These are phyloP conservation scores for Bondarzewia mesenterica DNA, from an alignment of 1,284 basidiomycete species.

Conservation along the genomic window DNA sequence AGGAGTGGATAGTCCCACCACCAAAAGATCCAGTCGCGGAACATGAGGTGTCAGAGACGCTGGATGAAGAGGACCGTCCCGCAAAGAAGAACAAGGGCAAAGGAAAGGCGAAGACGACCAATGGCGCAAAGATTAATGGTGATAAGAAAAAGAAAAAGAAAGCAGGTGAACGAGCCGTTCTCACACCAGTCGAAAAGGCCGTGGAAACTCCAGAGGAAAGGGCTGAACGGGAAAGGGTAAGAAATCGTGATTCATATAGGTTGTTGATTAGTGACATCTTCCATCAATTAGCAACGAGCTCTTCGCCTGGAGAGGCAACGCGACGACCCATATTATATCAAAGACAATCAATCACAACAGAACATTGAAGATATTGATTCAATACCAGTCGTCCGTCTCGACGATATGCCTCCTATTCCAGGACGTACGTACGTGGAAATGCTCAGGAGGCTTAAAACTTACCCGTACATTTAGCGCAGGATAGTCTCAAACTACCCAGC, in stretches of 20 bases:
- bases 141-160: slow-evolving; percentile 38
- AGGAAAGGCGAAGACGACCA: slow-evolving; percentile 24
- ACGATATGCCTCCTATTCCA: slow-evolving; percentile 50
- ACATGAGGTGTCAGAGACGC: slow-evolving; percentile 20
- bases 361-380: slow-evolving; percentile 62
- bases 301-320: slow-evolving; percentile 66
- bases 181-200: slow-evolving; percentile 28
- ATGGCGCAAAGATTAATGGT: slow-evolving; percentile 17
- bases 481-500: slow-evolving; percentile 19
- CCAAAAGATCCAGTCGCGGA: slow-evolving; percentile 31
- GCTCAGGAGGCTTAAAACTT: neutral
- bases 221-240: slow-evolving; percentile 50
- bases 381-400: slow-evolving; percentile 79
- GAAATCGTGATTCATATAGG: slow-evolving; percentile 14
- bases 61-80: slow-evolving; percentile 19
- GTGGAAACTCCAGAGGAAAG: slow-evolving; percentile 50
- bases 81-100: slow-evolving; percentile 43
- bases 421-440: slow-evolving; percentile 23
- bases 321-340: slow-evolving; percentile 86
- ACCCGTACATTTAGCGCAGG: neutral
- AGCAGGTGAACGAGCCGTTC: slow-evolving; percentile 18
- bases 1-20: slow-evolving; percentile 74
- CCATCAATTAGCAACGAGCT: slow-evolving; percentile 52
- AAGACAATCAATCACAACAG: slow-evolving; percentile 31
- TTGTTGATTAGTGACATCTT: slow-evolving; percentile 3